Base-by-base conservation (phyloP, 164 flowering plant species). In the Piper longum region DNA sequence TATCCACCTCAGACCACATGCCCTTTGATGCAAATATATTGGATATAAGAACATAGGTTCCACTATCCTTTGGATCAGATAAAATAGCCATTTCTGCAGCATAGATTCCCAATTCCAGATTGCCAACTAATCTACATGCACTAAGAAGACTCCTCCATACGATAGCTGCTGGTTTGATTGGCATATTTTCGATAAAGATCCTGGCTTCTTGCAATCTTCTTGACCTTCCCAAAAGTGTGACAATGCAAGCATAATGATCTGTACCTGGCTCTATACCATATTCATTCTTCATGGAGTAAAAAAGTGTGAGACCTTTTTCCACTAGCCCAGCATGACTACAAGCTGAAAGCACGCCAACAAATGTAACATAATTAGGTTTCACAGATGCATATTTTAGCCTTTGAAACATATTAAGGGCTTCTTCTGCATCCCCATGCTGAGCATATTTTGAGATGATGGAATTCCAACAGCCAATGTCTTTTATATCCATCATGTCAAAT, bases 131-230 rank as follows among this genome's bases (percentile, higher is more conserved):
- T 66, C 69, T 62, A 62, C 85, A 81, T 19, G 82, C 81, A 69
- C 81, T 76, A 41, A 83, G 88, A 70, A 83, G 70, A 69, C 83
- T 78, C 64, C 84, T 67, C 90, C 88, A 87, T n/a, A 87, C 75
- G 57, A 75, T 65, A 54, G 85, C 83, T 14, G 71, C 80, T 16
- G 90, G 88, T 64, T 72, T 71, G 41, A 79, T 73, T 41, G 85
- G 87, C 85, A 87, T 82, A 59, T 65, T 75, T 61, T 83, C 80
- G 57, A 87, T 80, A 54, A 87, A 81, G 43, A 76, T 76, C 69
- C 73, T 81, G 41, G 88, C 88, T 63, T 83, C 80, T 43, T 19
- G 56, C 62, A 85, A 67, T 69, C 73, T 85, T 51, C 86, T 85
- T 57, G 85, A 83, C 63, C 83, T 74, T 16, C 88, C 85, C 64